A percentile compares a stretch with the other conserved stretches of the same genome.
Conservation (phyloP, 2,329 filamentous ascomycete species). For the Paracoccidioides brasiliensis region DNA sequence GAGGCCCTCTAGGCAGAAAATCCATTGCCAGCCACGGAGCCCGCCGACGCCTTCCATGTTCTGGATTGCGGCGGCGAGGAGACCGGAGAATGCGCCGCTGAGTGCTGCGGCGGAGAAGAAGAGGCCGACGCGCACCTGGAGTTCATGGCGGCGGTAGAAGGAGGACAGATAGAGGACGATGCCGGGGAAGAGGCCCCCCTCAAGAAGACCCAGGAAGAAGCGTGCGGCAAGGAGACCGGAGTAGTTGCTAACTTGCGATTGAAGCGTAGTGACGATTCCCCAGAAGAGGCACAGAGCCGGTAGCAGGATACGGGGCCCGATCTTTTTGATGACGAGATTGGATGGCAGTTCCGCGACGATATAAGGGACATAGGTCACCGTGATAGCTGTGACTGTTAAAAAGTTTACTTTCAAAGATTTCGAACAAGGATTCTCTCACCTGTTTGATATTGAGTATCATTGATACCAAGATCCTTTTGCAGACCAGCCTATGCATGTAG, state of each 20-base stretch:
- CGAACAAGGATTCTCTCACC: not conserved
- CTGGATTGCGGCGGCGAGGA: slow-evolving; percentile 36
- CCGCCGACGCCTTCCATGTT: slow-evolving; percentile 30
- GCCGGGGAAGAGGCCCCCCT: slow-evolving; percentile 53
- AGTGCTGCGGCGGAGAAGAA: slow-evolving; percentile 4
- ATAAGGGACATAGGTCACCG: slow-evolving; percentile 5
- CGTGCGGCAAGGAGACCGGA: slow-evolving; percentile 49
- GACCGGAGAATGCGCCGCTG: slow-evolving; percentile 31
- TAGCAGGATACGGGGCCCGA: slow-evolving; percentile 49
- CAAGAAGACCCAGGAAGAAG: slow-evolving; percentile 48
- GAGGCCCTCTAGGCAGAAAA: slow-evolving; percentile 37
- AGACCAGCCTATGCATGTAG: slow-evolving; percentile 30
- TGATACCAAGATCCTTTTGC: slow-evolving; percentile 45
- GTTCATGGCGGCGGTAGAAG: slow-evolving; percentile 4
- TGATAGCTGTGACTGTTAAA: not conserved
- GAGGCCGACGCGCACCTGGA: slow-evolving; percentile 1
- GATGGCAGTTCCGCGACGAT: slow-evolving; percentile 41
- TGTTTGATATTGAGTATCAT: slow-evolving; percentile 49
- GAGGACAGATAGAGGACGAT: slow-evolving; percentile 32
- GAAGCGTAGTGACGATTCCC: slow-evolving; percentile 42
- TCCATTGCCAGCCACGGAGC: slow-evolving; percentile 34
- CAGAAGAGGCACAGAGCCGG: slow-evolving; percentile 44
- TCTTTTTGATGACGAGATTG: slow-evolving; percentile 50
- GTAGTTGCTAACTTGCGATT: slow-evolving; percentile 27
- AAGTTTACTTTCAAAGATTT: not conserved